Conservation (phyloP, 768 basidiomycete species). For the Hygrophorus pudorinus region DNA sequence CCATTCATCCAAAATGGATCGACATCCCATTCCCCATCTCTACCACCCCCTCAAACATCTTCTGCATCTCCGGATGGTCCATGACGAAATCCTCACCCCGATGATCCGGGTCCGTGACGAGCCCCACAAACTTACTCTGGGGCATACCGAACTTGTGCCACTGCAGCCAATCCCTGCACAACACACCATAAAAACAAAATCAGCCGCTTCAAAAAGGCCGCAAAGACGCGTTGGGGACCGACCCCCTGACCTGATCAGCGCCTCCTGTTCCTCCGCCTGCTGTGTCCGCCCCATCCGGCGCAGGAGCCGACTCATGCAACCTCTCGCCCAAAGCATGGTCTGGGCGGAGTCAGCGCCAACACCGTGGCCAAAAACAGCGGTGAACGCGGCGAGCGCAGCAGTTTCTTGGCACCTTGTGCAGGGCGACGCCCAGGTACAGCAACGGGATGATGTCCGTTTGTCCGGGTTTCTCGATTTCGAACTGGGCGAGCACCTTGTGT, state of each 20-base stretch:
- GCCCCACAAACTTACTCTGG: neutral
- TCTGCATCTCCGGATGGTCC: neutral
- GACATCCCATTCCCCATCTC: neutral
- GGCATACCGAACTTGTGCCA: neutral
- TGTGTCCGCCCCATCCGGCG: neutral
- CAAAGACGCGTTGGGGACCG: neutral
- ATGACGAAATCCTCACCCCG: neutral
- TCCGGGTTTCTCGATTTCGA: neutral
- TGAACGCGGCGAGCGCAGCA: neutral
- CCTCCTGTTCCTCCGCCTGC: neutral
- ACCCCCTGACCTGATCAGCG: neutral
- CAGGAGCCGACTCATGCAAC: neutral
- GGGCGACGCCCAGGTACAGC: neutral
- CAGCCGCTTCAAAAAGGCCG: no score
- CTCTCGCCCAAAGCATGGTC: neutral
- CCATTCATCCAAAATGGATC: neutral
- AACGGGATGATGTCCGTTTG: neutral
- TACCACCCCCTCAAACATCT: neutral
- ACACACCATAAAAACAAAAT: neutral
- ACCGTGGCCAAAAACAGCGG: neutral
- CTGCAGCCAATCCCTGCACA: neutral
- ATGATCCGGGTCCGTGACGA: neutral
- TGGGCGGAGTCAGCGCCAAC: neutral
- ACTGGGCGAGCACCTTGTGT: neutral
- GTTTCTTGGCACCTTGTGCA: neutral